Evolutionary conservation across 2,329 filamentous ascomycete species (phyloP).

Genomic region (Claviceps sp.): DNA sequence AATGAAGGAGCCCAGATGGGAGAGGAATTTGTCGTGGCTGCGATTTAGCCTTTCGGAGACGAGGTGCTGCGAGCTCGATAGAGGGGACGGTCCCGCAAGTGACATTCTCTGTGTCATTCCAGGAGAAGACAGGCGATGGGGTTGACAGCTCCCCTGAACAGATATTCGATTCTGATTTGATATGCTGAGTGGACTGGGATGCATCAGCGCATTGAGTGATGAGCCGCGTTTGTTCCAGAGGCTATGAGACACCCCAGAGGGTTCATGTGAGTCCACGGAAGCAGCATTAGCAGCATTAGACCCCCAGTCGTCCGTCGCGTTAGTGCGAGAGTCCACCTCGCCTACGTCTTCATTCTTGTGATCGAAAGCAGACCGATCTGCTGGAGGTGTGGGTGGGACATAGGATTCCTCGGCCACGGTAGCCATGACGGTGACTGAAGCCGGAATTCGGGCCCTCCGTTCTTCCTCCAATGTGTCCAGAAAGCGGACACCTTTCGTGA

Average conservation of each 20-base stretch:
- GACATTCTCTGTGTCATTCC: slow-evolving; percentile 63
- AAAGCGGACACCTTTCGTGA: slow-evolving; percentile 82
- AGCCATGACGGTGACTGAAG: slow-evolving; percentile 46
- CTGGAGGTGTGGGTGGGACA: slow-evolving; percentile 50
- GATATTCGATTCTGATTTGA: slow-evolving; percentile 22
- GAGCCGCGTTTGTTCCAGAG: slow-evolving; percentile 34
- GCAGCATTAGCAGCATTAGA: slow-evolving; percentile 16
- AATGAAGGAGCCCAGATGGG: slow-evolving; percentile 85
- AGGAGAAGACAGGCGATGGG: slow-evolving; percentile 38
- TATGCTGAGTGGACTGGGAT: slow-evolving; percentile 14
- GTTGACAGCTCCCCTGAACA: slow-evolving; percentile 20
- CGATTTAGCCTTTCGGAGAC: slow-evolving; percentile 71
- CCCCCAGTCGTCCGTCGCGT: slow-evolving; percentile 17
- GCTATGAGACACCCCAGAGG: slow-evolving; percentile 20
- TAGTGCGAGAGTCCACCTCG: slow-evolving; percentile 28
- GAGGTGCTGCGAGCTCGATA: slow-evolving; percentile 53
- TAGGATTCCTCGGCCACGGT: slow-evolving; percentile 45
- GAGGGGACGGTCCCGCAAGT: slow-evolving; percentile 52
- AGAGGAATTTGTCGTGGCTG: slow-evolving; percentile 79
- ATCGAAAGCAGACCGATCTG: slow-evolving; percentile 39
- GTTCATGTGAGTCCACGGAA: slow-evolving; percentile 23
- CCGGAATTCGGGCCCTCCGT: slow-evolving; percentile 31
- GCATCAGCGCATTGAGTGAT: slow-evolving; percentile 24
- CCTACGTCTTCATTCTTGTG: slow-evolving; percentile 16
- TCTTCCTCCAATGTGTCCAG: slow-evolving; percentile 71